Percentiles rank a stretch among this genome's conserved stretches.
These are phyloP conservation scores for Tylopilus orsonianus DNA, from an alignment of 1,284 basidiomycete species.

Conservation along the genomic window DNA sequence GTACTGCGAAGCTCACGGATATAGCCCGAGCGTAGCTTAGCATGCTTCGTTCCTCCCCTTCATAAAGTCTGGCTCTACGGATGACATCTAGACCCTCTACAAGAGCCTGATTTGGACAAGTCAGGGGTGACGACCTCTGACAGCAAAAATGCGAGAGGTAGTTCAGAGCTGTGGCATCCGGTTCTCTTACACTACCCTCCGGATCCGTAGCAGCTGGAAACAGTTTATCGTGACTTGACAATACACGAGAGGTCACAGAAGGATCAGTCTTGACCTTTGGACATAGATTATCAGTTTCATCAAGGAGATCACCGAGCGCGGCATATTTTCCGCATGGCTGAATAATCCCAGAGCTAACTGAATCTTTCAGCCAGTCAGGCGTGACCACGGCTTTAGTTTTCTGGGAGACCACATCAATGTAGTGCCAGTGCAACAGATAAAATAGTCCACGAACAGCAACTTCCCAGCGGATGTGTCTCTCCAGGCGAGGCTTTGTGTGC, in stretches of 20 bases:
- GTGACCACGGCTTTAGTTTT: conserved; percentile 63
- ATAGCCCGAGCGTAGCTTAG: conserved; percentile 68
- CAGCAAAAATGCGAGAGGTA: conserved; percentile 55
- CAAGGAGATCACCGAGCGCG: conserved; percentile 50
- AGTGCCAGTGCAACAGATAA: not conserved
- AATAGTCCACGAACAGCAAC: conserved; percentile 52
- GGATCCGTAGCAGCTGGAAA: conserved; percentile 6
- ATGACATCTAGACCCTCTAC: conserved; percentile 59
- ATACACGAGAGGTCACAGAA: not conserved
- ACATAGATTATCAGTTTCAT: conserved; percentile 44
- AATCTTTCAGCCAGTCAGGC: conserved; percentile 66
- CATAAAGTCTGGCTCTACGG: conserved; percentile 54
- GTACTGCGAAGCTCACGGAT: conserved; percentile 43
- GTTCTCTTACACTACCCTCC: conserved; percentile 10
- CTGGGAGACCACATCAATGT: conserved; percentile 36
- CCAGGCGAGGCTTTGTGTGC: conserved; percentile 62
- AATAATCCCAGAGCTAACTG: conserved; percentile 42
- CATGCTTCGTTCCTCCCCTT: conserved; percentile 63
- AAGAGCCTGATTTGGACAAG: conserved; percentile 65
- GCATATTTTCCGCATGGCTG: conserved; percentile 54
- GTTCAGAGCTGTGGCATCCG: conserved; percentile 29
- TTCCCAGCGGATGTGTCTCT: conserved; percentile 64
- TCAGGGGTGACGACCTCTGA: conserved; percentile 58
- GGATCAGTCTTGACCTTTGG: conserved; percentile 31
- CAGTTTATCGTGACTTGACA: conserved; percentile 9